Conservation (phyloP, 805 yeast genomes). For the Ogataea trehalophila region DNA sequence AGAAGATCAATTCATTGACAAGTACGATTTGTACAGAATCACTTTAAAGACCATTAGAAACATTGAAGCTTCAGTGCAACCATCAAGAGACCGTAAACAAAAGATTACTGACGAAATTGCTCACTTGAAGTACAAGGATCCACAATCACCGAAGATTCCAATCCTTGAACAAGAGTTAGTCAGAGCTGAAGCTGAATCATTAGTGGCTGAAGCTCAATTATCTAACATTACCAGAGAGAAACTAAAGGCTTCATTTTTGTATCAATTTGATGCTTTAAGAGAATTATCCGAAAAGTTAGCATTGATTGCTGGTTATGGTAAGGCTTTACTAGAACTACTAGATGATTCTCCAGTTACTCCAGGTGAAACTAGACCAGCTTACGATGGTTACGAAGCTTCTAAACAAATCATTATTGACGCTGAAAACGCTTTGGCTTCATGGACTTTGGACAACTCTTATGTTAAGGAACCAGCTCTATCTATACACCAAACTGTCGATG, state of each 20-base stretch:
- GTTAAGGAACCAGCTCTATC: constrained; percentile 86
- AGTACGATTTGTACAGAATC: constrained; percentile 96
- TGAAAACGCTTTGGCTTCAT: constrained; percentile 89
- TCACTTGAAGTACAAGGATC: constrained; percentile 96
- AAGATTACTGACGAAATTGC: constrained; percentile 98
- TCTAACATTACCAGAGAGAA: constrained; percentile 97
- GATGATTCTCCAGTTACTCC: constrained; percentile 98
- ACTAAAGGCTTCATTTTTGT: constrained; percentile 94
- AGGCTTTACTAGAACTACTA: constrained; percentile 89
- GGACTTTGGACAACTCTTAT: constrained; percentile 95
- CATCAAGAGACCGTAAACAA: constrained; percentile 96
- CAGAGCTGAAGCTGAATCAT: constrained; percentile 97
- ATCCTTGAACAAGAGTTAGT: constrained; percentile 97
- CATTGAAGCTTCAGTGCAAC: constrained; percentile 97
- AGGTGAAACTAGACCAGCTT: constrained; percentile 97
- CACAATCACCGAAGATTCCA: constrained; percentile 91
- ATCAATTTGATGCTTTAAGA: constrained; percentile 92
- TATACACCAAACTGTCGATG: constrained; percentile 70
- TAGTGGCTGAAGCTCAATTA: constrained; percentile 98
- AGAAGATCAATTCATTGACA: constrained; percentile 97
- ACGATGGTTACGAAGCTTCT: constrained; percentile 97
- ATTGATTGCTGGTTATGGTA: constrained; percentile 97
- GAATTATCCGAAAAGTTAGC: constrained; percentile 96
- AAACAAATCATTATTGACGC: constrained; percentile 97
- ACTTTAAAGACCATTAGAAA: constrained; percentile 92